These are phyloP conservation scores for Lentinula sp. DNA, from an alignment of 768 basidiomycete genomes.

Conservation along the genomic window DNA sequence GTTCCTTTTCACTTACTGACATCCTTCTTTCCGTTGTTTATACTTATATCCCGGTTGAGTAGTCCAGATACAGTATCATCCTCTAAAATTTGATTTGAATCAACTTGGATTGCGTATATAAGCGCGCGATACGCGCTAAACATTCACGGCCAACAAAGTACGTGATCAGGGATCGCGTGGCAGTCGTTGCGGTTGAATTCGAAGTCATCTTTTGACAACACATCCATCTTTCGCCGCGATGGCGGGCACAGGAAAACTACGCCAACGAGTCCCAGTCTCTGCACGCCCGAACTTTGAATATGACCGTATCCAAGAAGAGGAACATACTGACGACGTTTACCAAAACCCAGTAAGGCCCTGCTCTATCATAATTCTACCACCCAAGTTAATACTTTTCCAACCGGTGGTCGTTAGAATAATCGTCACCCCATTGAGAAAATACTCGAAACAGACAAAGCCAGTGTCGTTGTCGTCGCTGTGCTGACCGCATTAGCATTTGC, in stretches of 20 bases:
- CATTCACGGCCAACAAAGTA: neutral
- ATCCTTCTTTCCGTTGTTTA: neutral
- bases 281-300: conserved; percentile 13
- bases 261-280: conserved; percentile 7
- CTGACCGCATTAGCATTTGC: conserved; percentile 77
- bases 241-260: conserved; percentile 11
- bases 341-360: conserved; percentile 38
- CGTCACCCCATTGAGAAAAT: conserved; percentile 57
- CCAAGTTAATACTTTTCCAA: conserved; percentile 1
- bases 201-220: neutral
- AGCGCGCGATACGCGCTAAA: neutral
- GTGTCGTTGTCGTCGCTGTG: conserved; percentile 51
- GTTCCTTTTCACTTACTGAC: neutral
- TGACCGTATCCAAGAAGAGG: conserved; percentile 42
- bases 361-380: conserved; percentile 10
- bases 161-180: neutral
- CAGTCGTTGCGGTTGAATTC: neutral
- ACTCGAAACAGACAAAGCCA: conserved; percentile 59
- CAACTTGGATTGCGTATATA: neutral
- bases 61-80: neutral
- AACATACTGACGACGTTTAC: conserved; percentile 43
- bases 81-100: neutral
- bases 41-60: neutral
- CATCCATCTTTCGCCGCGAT: conserved; percentile 3
- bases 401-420: conserved; percentile 29